Percentiles rank a stretch among this genome's conserved stretches.
Evolutionary conservation across 2,329 filamentous ascomycete species (phyloP).

Genomic region (Cladophialophora immunda): DNA sequence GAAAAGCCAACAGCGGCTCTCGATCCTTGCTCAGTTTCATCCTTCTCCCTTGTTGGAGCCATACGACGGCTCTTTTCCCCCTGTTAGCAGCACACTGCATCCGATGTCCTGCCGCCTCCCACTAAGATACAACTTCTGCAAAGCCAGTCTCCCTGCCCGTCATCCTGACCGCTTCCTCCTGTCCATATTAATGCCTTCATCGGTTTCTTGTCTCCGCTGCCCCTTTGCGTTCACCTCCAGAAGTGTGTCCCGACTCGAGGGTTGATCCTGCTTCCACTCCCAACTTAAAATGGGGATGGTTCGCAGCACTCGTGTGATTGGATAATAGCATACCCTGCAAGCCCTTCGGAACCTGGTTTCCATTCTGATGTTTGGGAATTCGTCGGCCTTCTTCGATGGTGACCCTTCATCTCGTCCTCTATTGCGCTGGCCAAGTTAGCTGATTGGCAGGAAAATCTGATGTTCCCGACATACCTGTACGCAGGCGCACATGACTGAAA

Average conservation of each 20-base stretch:
- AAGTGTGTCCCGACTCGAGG: neutral
- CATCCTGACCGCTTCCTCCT: slow-evolving; percentile 4
- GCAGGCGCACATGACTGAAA: neutral
- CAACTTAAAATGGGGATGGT: too few species aligned
- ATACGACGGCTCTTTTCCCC: neutral
- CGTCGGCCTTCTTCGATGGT: neutral
- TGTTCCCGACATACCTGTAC: neutral
- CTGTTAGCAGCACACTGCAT: neutral
- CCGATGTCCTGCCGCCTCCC: neutral
- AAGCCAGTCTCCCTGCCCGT: neutral
- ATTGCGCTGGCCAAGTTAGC: neutral
- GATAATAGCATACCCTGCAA: neutral
- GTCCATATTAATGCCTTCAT: neutral
- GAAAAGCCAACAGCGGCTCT: neutral
- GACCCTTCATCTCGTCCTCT: neutral
- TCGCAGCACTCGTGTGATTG: slow-evolving; percentile 1
- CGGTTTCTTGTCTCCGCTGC: neutral
- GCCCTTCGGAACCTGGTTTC: neutral
- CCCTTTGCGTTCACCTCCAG: neutral
- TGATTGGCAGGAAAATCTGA: neutral
- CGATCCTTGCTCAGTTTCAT: neutral
- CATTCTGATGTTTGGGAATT: neutral
- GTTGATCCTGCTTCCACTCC: neutral
- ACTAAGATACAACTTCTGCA: neutral
- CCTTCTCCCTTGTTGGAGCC: neutral